Base-by-base conservation (phyloP, 78 protist species). In the Dictyostelium discoideum region DNA sequence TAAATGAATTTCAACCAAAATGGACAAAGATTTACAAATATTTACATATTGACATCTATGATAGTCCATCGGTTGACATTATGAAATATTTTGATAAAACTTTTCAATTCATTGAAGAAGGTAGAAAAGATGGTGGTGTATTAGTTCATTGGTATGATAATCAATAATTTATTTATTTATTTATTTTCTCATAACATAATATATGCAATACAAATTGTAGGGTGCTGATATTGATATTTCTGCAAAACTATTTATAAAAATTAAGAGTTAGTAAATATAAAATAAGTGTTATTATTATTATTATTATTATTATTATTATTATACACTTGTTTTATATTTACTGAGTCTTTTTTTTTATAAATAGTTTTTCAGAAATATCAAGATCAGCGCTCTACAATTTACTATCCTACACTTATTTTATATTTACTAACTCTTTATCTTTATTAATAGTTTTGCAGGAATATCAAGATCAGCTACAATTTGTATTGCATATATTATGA, bases 181-280 rank as follows among this genome's bases (percentile, higher is more conserved):
- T 60, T 18, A 18, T 60, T 3, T 72, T 72, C 6, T n/a, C 32
- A 72, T 72, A 9, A 5, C 94, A 96, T 96, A 42, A 86, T 60
- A 85, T 92, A 96, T 4, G 96, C 96, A 3, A 96, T 88, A 73
- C 85, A 74, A 16, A 95, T 37, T 46, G 93, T 65, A 3, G 0
- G 11, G 10, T 72, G 96, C 86, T 32, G 95, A 79, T 22, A 96
- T 54, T 63, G 97, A 96, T 46, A 96, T 87, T 39, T 96, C 97
- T 16, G 96, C 96, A 63, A 87, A 69, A 72, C 84, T 76, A 76
- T 16, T 29, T 5, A 7, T 13, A 20, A 18, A 32, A 2, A 1
- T 11, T 0, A 24, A 32, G 26, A 5, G n/a, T 54, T 54, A 54
- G 26, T 10, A 50, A 50, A 10, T 50, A 50, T 7, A 14, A 11